Evolutionary conservation across 73 alveolate species (phyloP).

Genomic region (Paramecium biaurelia): DNA sequence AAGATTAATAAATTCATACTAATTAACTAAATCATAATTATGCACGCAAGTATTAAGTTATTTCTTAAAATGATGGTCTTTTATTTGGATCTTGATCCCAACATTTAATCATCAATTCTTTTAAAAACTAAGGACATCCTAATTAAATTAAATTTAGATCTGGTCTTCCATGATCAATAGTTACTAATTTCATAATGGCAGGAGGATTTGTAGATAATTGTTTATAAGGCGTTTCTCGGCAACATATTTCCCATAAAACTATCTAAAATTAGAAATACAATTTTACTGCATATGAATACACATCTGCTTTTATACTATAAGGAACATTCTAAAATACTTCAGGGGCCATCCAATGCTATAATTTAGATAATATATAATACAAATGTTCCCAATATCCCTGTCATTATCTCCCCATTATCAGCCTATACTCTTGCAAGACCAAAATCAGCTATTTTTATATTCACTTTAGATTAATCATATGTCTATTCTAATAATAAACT

Average conservation of each 20-base stretch:
- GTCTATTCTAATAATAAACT: constrained; percentile 81
- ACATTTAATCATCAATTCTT: not conserved
- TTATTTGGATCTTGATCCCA: constrained; percentile 43
- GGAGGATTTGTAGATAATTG: constrained; percentile 53
- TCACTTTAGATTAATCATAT: constrained; percentile 71
- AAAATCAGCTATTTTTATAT: constrained; percentile 93
- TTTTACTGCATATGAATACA: constrained; percentile 91
- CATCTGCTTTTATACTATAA: constrained; percentile 96
- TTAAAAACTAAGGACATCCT: constrained; percentile 40
- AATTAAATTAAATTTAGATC: not conserved
- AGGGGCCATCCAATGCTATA: constrained; percentile 99
- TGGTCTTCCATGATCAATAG: constrained; percentile 62
- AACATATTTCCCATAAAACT: constrained; percentile 92
- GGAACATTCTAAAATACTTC: constrained; percentile 87
- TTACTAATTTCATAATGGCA: constrained; percentile 58
- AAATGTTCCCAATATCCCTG: constrained; percentile 81
- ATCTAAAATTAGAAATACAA: constrained; percentile 56
- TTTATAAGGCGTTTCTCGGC: constrained; percentile 92
- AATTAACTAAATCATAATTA: constrained; percentile 26
- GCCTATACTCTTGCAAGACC: constrained; percentile 90
- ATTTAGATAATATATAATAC: constrained; percentile 59
- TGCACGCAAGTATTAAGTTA: not conserved
- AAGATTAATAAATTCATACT: not conserved
- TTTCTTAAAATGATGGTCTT: not conserved
- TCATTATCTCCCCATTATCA: constrained; percentile 66